Evolutionary conservation across 2,329 filamentous ascomycete genomes (phyloP).

Genomic region (Blastomyces emzantsi): DNA sequence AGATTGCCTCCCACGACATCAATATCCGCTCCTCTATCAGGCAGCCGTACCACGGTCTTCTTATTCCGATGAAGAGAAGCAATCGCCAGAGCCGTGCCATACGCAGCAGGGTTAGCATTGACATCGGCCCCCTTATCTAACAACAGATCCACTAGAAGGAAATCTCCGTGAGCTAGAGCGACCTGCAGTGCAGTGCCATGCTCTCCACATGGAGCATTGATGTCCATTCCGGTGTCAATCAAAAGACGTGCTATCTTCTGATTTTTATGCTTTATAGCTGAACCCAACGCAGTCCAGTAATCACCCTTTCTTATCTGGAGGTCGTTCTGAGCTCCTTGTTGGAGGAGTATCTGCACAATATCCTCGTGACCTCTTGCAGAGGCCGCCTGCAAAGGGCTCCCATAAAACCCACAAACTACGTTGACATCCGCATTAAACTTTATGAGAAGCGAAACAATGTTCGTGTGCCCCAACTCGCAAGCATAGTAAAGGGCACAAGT

Average conservation of each 20-base stretch:
- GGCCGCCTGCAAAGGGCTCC: slow-evolving; percentile 6
- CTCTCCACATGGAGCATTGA: neutral
- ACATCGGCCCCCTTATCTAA: slow-evolving; percentile 2
- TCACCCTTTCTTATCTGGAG: too few species aligned
- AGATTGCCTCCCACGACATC: neutral
- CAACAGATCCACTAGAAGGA: neutral
- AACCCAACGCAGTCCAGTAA: too few species aligned
- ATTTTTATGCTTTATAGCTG: neutral
- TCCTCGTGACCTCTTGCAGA: neutral
- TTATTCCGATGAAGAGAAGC: neutral
- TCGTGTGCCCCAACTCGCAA: neutral
- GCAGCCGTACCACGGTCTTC: neutral
- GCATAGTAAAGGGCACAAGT: neutral
- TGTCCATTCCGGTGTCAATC: neutral
- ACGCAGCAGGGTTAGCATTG: neutral
- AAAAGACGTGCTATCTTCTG: neutral
- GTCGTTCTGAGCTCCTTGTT: neutral
- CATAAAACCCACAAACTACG: neutral
- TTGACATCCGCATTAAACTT: neutral
- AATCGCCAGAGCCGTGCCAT: neutral
- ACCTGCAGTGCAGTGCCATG: neutral
- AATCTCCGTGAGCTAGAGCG: slow-evolving; percentile 6
- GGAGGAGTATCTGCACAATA: slow-evolving; percentile 8
- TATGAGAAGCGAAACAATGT: slow-evolving; percentile 2
- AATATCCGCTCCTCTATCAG: slow-evolving; percentile 5